Conservation (phyloP, 768 basidiomycete species). For the Leccinum rimulosum region DNA sequence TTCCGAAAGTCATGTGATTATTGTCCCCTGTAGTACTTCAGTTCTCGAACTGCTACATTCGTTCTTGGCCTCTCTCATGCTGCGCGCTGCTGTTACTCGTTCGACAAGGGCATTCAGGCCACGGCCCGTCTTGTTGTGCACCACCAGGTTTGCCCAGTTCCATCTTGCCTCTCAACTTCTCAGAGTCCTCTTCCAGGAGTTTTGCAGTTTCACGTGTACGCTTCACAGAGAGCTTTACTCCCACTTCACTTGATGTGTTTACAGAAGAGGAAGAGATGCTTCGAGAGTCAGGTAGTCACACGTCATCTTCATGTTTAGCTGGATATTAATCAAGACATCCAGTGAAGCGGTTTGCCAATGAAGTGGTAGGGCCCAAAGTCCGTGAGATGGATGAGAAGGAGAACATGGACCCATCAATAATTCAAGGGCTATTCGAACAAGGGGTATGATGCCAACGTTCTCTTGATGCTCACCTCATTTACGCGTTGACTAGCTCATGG, state of each 20-base stretch:
- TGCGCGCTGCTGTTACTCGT: constrained; percentile 24
- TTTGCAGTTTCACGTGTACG: constrained; percentile 27
- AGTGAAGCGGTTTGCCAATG: constrained; percentile 88
- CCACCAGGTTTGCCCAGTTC: constrained; percentile 18
- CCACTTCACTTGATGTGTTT: constrained; percentile 73
- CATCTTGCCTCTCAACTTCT: background rate
- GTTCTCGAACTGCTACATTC: no score
- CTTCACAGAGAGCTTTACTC: constrained; percentile 28
- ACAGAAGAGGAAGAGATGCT: constrained; percentile 96
- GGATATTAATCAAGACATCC: constrained; percentile 12
- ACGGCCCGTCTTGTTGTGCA: background rate
- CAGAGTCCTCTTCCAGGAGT: constrained; percentile 8
- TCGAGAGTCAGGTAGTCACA: constrained; percentile 76
- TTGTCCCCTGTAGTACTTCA: no score
- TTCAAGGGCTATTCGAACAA: constrained; percentile 90
- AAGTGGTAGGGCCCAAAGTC: constrained; percentile 88
- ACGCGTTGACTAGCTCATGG: constrained; percentile 75
- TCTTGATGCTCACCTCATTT: background rate
- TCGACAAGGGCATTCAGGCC: constrained; percentile 11
- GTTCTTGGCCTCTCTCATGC: constrained; percentile 15
- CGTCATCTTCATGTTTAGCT: no score
- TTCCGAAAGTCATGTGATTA: no score
- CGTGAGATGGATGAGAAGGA: constrained; percentile 99
- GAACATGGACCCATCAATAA: constrained; percentile 83
- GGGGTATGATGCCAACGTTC: constrained; percentile 56